These are phyloP conservation scores for Aspergillus quadricinctus DNA, from an alignment of 2,329 filamentous ascomycete genomes.

Conservation along the genomic window DNA sequence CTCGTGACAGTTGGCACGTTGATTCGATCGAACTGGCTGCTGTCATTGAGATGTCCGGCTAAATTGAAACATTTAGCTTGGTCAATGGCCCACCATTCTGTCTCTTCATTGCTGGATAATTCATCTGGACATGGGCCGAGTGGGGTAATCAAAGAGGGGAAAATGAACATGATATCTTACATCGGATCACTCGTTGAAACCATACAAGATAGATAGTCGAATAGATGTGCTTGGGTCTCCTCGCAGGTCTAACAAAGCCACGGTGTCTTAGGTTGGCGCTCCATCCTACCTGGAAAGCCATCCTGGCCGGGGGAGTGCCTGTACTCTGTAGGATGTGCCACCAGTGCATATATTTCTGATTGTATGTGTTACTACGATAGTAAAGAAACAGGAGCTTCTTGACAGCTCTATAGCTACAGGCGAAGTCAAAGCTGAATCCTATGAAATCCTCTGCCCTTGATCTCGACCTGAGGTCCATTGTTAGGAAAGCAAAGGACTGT, in stretches of 20 bases:
- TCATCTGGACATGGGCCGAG: not conserved
- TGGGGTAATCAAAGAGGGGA: not conserved
- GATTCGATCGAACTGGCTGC: not conserved
- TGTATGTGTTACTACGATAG: not conserved
- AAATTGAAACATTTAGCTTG: not conserved
- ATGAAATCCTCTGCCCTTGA: conserved; percentile 9
- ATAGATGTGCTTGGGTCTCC: too few species aligned
- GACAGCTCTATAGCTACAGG: not conserved
- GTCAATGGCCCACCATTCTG: not conserved
- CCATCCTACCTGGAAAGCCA: too few species aligned
- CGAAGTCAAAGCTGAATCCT: not conserved
- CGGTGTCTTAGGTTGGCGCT: too few species aligned
- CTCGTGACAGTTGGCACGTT: not conserved
- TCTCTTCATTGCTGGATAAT: not conserved
- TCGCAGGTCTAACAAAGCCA: too few species aligned
- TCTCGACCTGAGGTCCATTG: conserved; percentile 8
- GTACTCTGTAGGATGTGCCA: not conserved
- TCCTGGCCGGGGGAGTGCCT: not conserved
- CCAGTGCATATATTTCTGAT: not conserved
- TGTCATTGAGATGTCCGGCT: not conserved
- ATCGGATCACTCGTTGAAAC: not conserved
- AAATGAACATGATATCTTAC: not conserved
- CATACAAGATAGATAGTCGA: not conserved
- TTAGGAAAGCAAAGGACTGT: conserved; percentile 18
- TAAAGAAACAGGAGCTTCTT: not conserved